phyloP scores from a whole-genome alignment of 352 stramenopile species.

The Phytopythium delawarense region DNA sequence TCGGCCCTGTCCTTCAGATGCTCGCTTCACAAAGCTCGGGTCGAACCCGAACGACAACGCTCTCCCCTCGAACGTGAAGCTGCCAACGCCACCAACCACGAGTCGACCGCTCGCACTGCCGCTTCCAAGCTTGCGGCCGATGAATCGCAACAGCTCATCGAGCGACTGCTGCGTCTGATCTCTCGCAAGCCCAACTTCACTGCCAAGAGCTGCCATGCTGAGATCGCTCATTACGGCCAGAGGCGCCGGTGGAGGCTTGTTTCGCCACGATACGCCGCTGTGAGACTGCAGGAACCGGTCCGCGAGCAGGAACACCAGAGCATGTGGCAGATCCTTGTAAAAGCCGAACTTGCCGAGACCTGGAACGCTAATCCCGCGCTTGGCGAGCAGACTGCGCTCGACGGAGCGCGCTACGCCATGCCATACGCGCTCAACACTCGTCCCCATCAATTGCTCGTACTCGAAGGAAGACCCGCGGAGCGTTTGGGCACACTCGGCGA shows the following conservation, averaged over 20 bases:
- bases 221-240: conserved; percentile 36
- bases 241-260: conserved; percentile 33
- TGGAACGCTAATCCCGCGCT: conserved; percentile 31
- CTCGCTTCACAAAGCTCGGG: conserved; percentile 18
- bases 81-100: conserved; percentile 26
- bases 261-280: conserved; percentile 27
- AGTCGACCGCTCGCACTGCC: conserved; percentile 22
- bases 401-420: conserved; percentile 19
- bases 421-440: conserved; percentile 45
- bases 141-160: conserved; percentile 35
- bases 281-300: conserved; percentile 46
- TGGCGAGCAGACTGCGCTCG: conserved; percentile 30
- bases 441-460: conserved; percentile 53
- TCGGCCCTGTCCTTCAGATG: neutral
- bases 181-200: conserved; percentile 31
- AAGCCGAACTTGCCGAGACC: conserved; percentile 59
- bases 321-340: conserved; percentile 28
- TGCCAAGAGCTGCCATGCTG: conserved; percentile 42
- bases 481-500: conserved; percentile 44
- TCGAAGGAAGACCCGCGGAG: conserved; percentile 46
- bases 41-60: conserved; percentile 48
- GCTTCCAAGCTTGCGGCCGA: conserved; percentile 35
- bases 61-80: conserved; percentile 37
- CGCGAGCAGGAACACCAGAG: conserved; percentile 40
- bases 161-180: conserved; percentile 40